phyloP scores from a whole-genome alignment of 2,329 filamentous ascomycete species.

The Monosporascus sp. region DNA sequence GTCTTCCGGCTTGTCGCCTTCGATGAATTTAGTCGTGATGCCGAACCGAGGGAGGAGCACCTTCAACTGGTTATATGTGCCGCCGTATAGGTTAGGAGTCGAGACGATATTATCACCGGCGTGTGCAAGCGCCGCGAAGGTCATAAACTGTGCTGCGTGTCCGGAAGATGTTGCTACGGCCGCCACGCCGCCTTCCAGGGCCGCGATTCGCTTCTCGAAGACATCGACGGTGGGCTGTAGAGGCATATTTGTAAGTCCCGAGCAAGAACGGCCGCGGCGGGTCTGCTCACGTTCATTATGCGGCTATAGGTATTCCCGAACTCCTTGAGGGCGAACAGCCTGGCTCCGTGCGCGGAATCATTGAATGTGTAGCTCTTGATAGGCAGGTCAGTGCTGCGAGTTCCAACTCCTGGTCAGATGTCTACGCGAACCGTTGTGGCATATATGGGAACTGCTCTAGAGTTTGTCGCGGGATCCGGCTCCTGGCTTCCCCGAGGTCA shows the following conservation, averaged over 20 bases:
- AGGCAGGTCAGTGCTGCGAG: conserved; percentile 6
- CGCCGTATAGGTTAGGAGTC: conserved; percentile 86
- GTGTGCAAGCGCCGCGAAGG: conserved; percentile 77
- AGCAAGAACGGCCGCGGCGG: background rate
- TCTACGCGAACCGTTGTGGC: conserved; percentile 61
- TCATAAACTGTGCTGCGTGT: conserved; percentile 88
- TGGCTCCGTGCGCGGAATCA: conserved; percentile 90
- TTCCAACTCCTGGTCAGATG: background rate
- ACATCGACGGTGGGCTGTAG: conserved; percentile 85
- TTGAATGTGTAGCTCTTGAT: conserved; percentile 82
- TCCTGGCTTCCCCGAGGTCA: conserved; percentile 54
- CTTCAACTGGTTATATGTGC: conserved; percentile 97
- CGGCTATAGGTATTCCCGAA: conserved; percentile 97
- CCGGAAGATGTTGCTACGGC: conserved; percentile 82
- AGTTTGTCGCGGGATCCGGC: conserved; percentile 75
- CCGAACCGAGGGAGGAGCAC: conserved; percentile 83
- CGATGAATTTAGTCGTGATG: conserved; percentile 81
- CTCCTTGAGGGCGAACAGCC: conserved; percentile 94
- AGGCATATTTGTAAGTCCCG: background rate
- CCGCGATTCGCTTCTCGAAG: conserved; percentile 94
- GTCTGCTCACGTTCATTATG: conserved; percentile 73
- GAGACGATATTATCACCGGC: conserved; percentile 90
- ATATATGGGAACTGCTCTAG: conserved; percentile 92
- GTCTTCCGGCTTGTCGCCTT: conserved; percentile 72
- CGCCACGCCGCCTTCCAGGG: conserved; percentile 85